phyloP scores from a whole-genome alignment of 345 rosid species.

The Boechera stricta region DNA sequence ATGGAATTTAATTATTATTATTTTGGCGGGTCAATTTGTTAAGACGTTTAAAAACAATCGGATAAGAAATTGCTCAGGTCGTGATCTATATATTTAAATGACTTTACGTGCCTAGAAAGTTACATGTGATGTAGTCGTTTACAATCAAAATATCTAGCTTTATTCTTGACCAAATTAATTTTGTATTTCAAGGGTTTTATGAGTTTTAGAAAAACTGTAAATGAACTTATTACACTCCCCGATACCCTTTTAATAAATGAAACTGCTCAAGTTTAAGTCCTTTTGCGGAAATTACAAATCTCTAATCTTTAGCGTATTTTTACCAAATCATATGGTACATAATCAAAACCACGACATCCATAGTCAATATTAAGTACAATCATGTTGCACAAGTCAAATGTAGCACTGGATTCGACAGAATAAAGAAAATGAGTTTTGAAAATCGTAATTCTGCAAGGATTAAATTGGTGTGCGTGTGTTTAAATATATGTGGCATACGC shows the following conservation, averaged over 20 bases:
- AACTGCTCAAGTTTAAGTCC: not conserved
- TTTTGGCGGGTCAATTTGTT: conserved; percentile 34
- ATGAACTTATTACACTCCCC: not conserved
- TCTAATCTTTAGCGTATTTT: not conserved
- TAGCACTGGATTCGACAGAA: not conserved
- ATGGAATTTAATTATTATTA: conserved; percentile 1
- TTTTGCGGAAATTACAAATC: not conserved
- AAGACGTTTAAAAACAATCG: conserved; percentile 26
- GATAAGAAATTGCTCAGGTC: not conserved
- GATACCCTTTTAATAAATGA: not conserved
- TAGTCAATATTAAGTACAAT: not conserved
- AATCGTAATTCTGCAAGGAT: not conserved
- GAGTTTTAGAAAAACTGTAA: not conserved
- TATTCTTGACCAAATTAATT: conserved; percentile 16
- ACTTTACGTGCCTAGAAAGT: conserved; percentile 42
- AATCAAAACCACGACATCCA: not conserved
- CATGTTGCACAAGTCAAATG: conserved; percentile 9
- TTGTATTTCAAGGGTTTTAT: not conserved
- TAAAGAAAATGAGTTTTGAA: not conserved
- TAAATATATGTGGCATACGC: not conserved
- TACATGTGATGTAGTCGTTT: conserved; percentile 34
- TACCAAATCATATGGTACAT: not conserved
- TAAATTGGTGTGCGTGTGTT: not conserved
- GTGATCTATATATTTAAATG: conserved; percentile 12
- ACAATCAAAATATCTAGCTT: conserved; percentile 20